Conservation (phyloP, 2,329 filamentous ascomycete genomes). For the Trichoderma oligosporum region DNA sequence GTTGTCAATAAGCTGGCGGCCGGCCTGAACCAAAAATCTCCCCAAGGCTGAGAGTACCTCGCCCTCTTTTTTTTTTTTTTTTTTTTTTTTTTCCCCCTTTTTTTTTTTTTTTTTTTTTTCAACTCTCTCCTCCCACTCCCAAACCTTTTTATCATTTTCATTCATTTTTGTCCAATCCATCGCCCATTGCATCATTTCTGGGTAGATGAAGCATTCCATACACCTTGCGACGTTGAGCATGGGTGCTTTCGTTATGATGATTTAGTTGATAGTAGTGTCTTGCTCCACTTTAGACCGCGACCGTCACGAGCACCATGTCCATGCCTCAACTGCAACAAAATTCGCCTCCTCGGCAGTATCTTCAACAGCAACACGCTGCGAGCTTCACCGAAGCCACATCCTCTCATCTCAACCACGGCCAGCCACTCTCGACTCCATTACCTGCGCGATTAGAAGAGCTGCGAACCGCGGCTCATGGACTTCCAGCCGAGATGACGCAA, state of each 20-base stretch:
- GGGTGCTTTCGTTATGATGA: constrained; percentile 16
- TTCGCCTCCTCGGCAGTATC: constrained; percentile 16
- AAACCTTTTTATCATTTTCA: no score
- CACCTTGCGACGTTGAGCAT: constrained; percentile 2
- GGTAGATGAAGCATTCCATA: not conserved
- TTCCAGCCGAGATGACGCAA: constrained; percentile 31
- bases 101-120: not conserved
- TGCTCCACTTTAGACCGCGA: constrained; percentile 20
- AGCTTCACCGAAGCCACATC: constrained; percentile 27
- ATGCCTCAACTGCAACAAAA: constrained; percentile 19
- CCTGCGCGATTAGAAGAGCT: constrained; percentile 26
- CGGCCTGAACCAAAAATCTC: not conserved
- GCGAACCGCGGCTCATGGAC: constrained; percentile 25
- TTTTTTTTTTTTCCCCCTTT: not conserved
- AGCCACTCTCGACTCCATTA: constrained; percentile 23
- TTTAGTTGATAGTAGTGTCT: constrained; percentile 16
- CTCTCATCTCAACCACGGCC: not conserved
- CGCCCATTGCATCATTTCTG: not conserved
- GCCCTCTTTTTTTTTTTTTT: not conserved
- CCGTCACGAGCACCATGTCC: constrained; percentile 22
- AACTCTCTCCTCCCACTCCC: not conserved
- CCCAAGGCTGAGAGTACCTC: not conserved
- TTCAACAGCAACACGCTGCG: constrained; percentile 24
- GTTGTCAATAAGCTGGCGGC: constrained; percentile 2
- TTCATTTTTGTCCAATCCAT: not conserved